phyloP scores from a whole-genome alignment of 306 rosid species.

The Astragalus glycyphyllos region DNA sequence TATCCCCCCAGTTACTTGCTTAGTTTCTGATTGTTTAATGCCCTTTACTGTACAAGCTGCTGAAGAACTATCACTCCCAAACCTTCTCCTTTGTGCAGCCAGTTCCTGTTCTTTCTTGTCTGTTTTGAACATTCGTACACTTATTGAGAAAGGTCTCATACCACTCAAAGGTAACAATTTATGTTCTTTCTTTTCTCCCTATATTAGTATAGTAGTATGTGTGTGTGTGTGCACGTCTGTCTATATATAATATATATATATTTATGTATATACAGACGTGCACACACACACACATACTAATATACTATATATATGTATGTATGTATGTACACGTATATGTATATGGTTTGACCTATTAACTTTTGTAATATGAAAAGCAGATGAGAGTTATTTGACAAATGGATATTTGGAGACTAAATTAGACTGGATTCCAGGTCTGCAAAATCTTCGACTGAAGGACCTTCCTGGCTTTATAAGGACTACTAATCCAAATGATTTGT shows the following conservation, averaged over 20 bases:
- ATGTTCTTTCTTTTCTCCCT: background rate
- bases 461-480: conserved; percentile 9
- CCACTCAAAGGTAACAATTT: conserved; percentile 43
- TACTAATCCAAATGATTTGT: conserved; percentile 24
- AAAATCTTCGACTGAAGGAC: conserved; percentile 34
- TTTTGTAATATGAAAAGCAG: conserved; percentile 31
- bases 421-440: conserved; percentile 38
- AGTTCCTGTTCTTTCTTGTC: conserved; percentile 29
- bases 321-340: no score
- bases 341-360: background rate
- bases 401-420: conserved; percentile 38
- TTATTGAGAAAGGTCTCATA: conserved; percentile 28
- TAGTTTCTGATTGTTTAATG: conserved; percentile 32
- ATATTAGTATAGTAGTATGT: background rate
- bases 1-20: conserved; percentile 30
- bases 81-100: background rate
- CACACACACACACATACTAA: no score
- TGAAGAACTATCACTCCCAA: conserved; percentile 38
- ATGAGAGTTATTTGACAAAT: conserved; percentile 37
- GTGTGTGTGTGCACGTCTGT: background rate
- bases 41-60: conserved; percentile 35
- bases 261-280: no score
- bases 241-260: no score
- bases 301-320: no score
- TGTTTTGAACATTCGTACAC: background rate